Conservation (phyloP, 352 stramenopile genomes). For the Phytopythium montanum region DNA sequence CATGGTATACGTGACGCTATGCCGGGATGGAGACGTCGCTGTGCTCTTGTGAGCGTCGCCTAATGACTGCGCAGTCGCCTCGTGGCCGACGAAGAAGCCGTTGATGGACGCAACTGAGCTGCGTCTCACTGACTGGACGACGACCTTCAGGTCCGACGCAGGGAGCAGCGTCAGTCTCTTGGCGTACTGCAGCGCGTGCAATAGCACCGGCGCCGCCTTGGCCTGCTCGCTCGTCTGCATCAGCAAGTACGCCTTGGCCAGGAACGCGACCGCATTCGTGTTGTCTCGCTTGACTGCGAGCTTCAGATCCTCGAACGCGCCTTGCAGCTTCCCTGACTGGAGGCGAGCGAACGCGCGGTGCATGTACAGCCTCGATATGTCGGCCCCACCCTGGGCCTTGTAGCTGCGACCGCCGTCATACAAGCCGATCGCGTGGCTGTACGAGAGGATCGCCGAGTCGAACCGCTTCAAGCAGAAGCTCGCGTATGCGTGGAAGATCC, state of each 20-base stretch:
- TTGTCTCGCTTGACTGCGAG: slow-evolving; percentile 37
- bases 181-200: slow-evolving; percentile 30
- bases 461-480: slow-evolving; percentile 32
- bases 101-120: background rate
- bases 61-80: background rate
- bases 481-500: slow-evolving; percentile 38
- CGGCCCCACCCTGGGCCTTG: background rate
- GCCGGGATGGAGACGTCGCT: background rate
- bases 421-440: slow-evolving; percentile 30
- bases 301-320: slow-evolving; percentile 30
- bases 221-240: slow-evolving; percentile 12
- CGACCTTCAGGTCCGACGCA: background rate
- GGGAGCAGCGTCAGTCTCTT: slow-evolving; percentile 24
- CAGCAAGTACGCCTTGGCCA: slow-evolving; percentile 39
- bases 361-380: slow-evolving; percentile 29
- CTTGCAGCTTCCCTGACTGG: slow-evolving; percentile 12
- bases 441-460: slow-evolving; percentile 27
- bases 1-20: background rate
- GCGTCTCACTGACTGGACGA: background rate
- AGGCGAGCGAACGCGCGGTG: slow-evolving; percentile 33
- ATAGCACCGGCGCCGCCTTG: slow-evolving; percentile 20
- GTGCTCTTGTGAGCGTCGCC: background rate
- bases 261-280: slow-evolving; percentile 35
- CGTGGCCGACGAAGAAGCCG: background rate
- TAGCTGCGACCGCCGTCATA: slow-evolving; percentile 4